phyloP scores from a whole-genome alignment of 306 rosid species.

The Prunus mongolica region DNA sequence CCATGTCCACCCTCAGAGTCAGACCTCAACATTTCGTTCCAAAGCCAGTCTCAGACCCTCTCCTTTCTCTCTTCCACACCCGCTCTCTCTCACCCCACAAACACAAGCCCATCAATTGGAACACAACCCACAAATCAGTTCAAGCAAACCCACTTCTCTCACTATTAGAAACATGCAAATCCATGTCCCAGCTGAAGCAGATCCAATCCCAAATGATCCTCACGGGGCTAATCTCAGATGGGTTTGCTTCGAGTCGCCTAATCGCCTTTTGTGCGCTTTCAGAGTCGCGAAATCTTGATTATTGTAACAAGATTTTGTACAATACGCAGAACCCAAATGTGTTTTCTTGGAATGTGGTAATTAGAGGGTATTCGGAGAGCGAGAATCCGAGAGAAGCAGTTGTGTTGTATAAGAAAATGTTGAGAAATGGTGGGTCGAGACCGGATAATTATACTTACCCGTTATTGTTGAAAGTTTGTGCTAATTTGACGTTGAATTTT shows the following conservation, averaged over 20 bases:
- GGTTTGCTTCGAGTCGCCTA: conserved; percentile 65
- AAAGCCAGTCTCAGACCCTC: not conserved
- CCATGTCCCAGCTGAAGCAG: conserved; percentile 59
- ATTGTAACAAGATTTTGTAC: conserved; percentile 47
- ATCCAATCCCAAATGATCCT: conserved; percentile 68
- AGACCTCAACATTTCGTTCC: conserved; percentile 21
- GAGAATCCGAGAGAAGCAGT: conserved; percentile 22
- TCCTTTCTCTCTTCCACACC: conserved; percentile 28
- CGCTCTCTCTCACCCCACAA: conserved; percentile 32
- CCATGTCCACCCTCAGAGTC: not conserved
- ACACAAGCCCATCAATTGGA: conserved; percentile 53
- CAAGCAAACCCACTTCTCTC: conserved; percentile 50
- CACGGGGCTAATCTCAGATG: conserved; percentile 43
- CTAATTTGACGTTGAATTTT: conserved; percentile 32
- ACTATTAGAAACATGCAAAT: conserved; percentile 54
- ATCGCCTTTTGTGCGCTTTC: conserved; percentile 76
- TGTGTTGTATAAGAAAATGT: conserved; percentile 40
- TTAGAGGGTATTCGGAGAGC: conserved; percentile 61
- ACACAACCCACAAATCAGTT: conserved; percentile 47
- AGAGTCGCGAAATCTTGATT: conserved; percentile 41
- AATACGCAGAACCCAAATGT: conserved; percentile 31
- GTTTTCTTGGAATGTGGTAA: conserved; percentile 72
- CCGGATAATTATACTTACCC: conserved; percentile 66
- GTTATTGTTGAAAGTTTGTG: conserved; percentile 60
- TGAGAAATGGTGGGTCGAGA: conserved; percentile 33